A percentile compares a stretch with the other conserved stretches of the same genome.
These are phyloP conservation scores for Backusella circina DNA, from an alignment of 192 early-diverging fungal genomes.

Conservation along the genomic window DNA sequence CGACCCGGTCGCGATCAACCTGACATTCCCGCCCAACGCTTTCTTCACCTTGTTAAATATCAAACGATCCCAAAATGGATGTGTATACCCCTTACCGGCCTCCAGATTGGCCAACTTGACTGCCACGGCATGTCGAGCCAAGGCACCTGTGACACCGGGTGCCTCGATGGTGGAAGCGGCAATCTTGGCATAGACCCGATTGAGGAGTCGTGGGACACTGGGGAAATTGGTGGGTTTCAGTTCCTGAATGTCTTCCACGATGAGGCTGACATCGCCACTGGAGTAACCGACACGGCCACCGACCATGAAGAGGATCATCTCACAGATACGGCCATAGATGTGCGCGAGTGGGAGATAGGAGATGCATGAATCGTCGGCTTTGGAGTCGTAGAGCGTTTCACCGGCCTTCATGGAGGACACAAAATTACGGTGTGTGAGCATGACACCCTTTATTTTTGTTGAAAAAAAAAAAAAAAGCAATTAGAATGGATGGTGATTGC, in stretches of 20 bases:
- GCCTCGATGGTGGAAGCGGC: conserved; percentile 52
- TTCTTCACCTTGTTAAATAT: conserved; percentile 84
- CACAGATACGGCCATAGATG: conserved; percentile 72
- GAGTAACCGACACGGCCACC: conserved; percentile 76
- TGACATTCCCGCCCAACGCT: conserved; percentile 74
- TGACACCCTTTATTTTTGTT: conserved; percentile 47
- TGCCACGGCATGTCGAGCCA: conserved; percentile 59
- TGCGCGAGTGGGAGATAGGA: conserved; percentile 88
- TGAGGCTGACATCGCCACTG: conserved; percentile 53
- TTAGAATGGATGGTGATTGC: not conserved
- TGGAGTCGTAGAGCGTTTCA: not conserved
- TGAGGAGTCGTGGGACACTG: conserved; percentile 89
- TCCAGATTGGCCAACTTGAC: conserved; percentile 59
- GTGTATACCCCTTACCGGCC: conserved; percentile 55
- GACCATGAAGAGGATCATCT: conserved; percentile 48
- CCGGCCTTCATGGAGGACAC: conserved; percentile 41
- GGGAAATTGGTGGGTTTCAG: conserved; percentile 81
- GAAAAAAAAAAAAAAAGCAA: not conserved
- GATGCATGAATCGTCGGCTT: conserved; percentile 29
- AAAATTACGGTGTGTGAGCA: conserved; percentile 73
- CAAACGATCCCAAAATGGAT: conserved; percentile 81
- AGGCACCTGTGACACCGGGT: conserved; percentile 46
- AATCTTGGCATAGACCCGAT: conserved; percentile 76
- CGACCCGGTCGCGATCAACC: conserved; percentile 63
- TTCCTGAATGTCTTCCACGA: conserved; percentile 80